Base-by-base conservation (phyloP, 805 yeast genomes). In the Saturnispora halmiae region DNA sequence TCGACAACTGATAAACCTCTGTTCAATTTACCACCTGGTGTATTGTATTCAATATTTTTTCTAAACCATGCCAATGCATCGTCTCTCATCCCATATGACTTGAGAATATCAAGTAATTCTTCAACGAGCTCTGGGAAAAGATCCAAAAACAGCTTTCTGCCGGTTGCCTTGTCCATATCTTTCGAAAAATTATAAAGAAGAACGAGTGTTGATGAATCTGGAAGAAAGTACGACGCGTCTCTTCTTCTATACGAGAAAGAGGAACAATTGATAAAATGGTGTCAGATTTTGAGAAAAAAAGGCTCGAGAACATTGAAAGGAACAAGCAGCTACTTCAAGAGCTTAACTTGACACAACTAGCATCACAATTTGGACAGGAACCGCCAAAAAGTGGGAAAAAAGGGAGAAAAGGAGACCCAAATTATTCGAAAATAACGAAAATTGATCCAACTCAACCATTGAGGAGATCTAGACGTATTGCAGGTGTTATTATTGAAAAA, bases 1-100 rank as follows among this genome's bases (percentile, higher is more conserved):
- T 90, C 97, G 47, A 92, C 79, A 15, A 92, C 97, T 29, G 96
- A 85, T 44, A 92, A 66, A 25, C 99, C 99, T 60, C 99, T 77
- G 73, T 92, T 92, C 58, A 87, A 72, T 64, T 92, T 92, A 38
- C 99, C 99, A 46, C 96, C 96, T 44, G 95, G 90, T 4, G 95
- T 79, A 68, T 92, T 92, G 69, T 90, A 83, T 53, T 79, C 65
- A 58, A 90, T 66, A 50, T 69, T 77, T 50, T 72, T 71, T 51
- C 70, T 74, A 63, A 76, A 85, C 97, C 98, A 92, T 21, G 73
- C 75, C 43, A 82, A 72, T 29, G 96, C 96, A 47, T 83, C 92
- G 40, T 69, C 63, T 24, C 95, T 86, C 78, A 92, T 82, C 42
- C 86, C 84, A 63, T 86, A 84, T 38, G 66, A 66, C 34, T 61